phyloP scores from a whole-genome alignment of 345 rosid genomes.

The Eucalyptus erythrocorys region DNA sequence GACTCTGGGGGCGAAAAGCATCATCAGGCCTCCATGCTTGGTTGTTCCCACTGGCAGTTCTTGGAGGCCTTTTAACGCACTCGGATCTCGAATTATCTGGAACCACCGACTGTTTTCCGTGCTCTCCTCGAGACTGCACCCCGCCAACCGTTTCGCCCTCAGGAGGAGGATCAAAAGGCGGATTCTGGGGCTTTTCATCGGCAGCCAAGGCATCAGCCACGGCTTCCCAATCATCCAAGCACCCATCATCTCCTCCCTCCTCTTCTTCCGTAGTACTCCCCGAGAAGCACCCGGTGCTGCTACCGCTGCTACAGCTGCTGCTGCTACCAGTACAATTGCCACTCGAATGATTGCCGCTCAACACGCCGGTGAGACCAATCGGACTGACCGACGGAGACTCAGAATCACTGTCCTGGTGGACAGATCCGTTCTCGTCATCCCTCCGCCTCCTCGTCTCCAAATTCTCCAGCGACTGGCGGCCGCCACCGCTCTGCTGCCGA shows the following conservation, averaged over 20 bases:
- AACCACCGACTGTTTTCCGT: background rate
- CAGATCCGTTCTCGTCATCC: slow-evolving; percentile 9
- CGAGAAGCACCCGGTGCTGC: slow-evolving; percentile 79
- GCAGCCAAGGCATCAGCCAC: slow-evolving; percentile 92
- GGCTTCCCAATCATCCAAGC: slow-evolving; percentile 97
- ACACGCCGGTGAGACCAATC: slow-evolving; percentile 10
- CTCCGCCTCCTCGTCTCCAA: slow-evolving; percentile 8
- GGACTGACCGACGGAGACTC: slow-evolving; percentile 62
- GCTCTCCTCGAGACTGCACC: background rate
- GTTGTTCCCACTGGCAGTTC: slow-evolving; percentile 13
- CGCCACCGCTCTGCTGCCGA: slow-evolving; percentile 9
- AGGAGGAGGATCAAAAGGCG: slow-evolving; percentile 2
- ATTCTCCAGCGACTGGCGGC: slow-evolving; percentile 22
- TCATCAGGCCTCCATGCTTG: slow-evolving; percentile 88
- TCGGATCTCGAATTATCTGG: slow-evolving; percentile 11
- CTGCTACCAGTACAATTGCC: slow-evolving; percentile 21
- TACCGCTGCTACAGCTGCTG: slow-evolving; percentile 29
- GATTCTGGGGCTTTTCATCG: slow-evolving; percentile 16
- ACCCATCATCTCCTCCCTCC: slow-evolving; percentile 50
- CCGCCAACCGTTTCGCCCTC: background rate
- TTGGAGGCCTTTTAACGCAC: slow-evolving; percentile 6
- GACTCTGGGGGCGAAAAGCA: slow-evolving; percentile 61
- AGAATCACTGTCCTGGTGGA: slow-evolving; percentile 45
- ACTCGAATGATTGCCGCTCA: slow-evolving; percentile 27
- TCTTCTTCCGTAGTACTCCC: slow-evolving; percentile 81